phyloP scores from a whole-genome alignment of 345 rosid species.

The Draba incana region DNA sequence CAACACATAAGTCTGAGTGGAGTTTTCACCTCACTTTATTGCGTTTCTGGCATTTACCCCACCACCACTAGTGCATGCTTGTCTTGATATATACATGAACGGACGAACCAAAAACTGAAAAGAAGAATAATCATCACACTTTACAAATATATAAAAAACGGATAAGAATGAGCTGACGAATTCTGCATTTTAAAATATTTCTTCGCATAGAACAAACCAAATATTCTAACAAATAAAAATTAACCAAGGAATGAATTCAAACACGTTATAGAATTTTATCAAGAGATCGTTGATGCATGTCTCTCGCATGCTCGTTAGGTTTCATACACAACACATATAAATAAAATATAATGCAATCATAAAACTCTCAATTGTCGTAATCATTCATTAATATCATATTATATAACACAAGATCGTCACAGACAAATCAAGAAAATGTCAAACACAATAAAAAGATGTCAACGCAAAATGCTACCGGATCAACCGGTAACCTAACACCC shows the following conservation, averaged over 20 bases:
- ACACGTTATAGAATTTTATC: constrained; percentile 9
- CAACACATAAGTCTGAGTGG: constrained; percentile 37
- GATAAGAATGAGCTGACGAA: constrained; percentile 1
- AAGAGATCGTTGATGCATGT: constrained; percentile 45
- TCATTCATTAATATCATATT: constrained; percentile 27
- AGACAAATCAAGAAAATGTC: constrained; percentile 29
- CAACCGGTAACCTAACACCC: constrained; percentile 37
- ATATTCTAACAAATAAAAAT: constrained; percentile 1
- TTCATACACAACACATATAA: constrained; percentile 19
- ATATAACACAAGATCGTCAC: constrained; percentile 21
- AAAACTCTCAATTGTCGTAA: background rate
- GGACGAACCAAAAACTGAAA: constrained; percentile 15
- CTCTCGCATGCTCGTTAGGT: constrained; percentile 44
- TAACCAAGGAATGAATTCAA: constrained; percentile 3
- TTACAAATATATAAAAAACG: background rate
- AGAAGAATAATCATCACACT: background rate
- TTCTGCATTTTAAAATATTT: background rate
- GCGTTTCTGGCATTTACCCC: constrained; percentile 22
- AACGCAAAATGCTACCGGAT: constrained; percentile 43
- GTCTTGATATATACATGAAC: constrained; percentile 9
- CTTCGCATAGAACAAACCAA: background rate
- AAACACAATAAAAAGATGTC: constrained; percentile 33
- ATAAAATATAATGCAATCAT: constrained; percentile 10
- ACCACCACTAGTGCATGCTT: constrained; percentile 38
- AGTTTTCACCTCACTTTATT: constrained; percentile 31